Base-by-base conservation (phyloP, 306 rosid genomes). In the Vigna hirtella region DNA sequence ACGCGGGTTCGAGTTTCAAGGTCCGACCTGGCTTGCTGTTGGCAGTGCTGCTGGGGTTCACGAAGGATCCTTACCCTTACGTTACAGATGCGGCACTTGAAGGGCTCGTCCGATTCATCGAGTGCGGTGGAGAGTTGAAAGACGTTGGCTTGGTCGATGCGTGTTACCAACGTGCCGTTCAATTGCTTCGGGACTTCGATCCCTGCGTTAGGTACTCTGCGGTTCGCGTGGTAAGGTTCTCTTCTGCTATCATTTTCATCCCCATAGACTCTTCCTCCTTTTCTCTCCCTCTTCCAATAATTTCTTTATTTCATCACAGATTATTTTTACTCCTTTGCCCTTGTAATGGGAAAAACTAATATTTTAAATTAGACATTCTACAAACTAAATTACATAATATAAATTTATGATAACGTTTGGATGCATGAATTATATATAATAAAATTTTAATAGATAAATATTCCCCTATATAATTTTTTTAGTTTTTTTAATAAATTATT, bases 61-160 rank as follows among this genome's bases (percentile, higher is more conserved):
- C 97, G 32, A 92, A 82, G 83, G 98, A 95, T 62, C 97, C 97
- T 2, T 92, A 87, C 77, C 98, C 97, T 13, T 67, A 75, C 34
- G 92, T 92, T 79, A 87, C 98, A 74, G 80, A 36, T 30, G 90
- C 80, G 26, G 83, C 97, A 36, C 76, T 92, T 78, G 97, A 88
- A 65, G 98, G 97, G 13, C 87, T 94, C 38, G 85, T 79, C 63
- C 73, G 83, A 32, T 79, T 95, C 86, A 73, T 89, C 30, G 71
- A 82, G 49, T 30, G 75, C 18, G 66, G 65, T 34, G 85, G 85
- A 4, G 70, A 76, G 15, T 38, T 87, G 22, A 73, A 77, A 26
- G 97, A 89, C 9, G 24, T 58, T 69, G 67, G 64, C 2, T 77
- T 92, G 88, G 83, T 92, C 59, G 74, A 85, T 34, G 95, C 90